Conservation (phyloP, 2,329 filamentous ascomycete genomes). For the Helotiales sp. region DNA sequence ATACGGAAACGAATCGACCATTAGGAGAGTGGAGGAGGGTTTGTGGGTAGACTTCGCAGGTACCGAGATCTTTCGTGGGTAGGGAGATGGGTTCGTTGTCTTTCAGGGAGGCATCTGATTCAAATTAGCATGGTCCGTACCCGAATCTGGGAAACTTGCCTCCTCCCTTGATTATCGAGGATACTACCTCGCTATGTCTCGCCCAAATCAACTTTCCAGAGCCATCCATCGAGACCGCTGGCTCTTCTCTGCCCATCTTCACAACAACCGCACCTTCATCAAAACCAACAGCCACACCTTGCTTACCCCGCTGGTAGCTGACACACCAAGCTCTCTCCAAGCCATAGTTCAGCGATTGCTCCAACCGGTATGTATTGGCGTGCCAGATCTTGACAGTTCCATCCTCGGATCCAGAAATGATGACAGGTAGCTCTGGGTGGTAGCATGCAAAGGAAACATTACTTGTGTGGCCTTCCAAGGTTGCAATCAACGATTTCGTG, state of each 20-base stretch:
- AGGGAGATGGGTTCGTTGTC: conserved; percentile 87
- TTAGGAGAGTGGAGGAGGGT: conserved; percentile 96
- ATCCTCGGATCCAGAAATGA: conserved; percentile 97
- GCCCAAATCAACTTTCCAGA: conserved; percentile 98
- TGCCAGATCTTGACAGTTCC: conserved; percentile 99
- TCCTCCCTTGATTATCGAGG: conserved; percentile 91
- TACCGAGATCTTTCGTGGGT: conserved; percentile 91
- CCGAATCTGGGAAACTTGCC: conserved; percentile 49
- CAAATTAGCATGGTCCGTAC: conserved; percentile 40
- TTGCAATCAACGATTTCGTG: conserved; percentile 95
- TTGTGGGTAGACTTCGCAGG: conserved; percentile 95
- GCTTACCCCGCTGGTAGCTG: conserved; percentile 90
- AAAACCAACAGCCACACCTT: conserved; percentile 93
- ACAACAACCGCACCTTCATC: conserved; percentile 98
- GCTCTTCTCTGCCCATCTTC: conserved; percentile 96
- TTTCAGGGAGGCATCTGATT: conserved; percentile 75
- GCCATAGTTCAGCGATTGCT: conserved; percentile 95
- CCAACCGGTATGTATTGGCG: conserved; percentile 93
- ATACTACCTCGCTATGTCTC: conserved; percentile 91
- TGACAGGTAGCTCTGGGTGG: conserved; percentile 94
- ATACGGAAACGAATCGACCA: conserved; percentile 84
- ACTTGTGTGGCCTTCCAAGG: conserved; percentile 93
- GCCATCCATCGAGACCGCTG: conserved; percentile 94
- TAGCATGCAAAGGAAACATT: conserved; percentile 99
- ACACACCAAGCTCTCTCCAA: conserved; percentile 98